Evolutionary conservation across 2,329 filamentous ascomycete species (phyloP).

Genomic region (Scleromitrula shiraiana): DNA sequence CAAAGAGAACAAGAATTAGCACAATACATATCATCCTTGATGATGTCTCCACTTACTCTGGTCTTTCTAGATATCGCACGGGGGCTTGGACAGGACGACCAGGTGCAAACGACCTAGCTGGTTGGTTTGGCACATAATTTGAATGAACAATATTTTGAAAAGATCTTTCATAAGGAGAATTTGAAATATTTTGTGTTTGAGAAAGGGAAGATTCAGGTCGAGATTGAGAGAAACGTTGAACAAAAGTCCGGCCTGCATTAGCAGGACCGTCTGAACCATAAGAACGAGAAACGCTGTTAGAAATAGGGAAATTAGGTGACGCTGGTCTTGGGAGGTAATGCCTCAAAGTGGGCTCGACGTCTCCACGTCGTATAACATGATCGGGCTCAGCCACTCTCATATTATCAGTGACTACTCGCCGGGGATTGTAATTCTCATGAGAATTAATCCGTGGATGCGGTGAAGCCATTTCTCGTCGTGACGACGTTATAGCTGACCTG

Average conservation of each 20-base stretch:
- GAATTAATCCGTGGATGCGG: constrained; percentile 9
- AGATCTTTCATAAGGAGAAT: constrained; percentile 18
- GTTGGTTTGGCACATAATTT: constrained; percentile 10
- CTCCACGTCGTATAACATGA: constrained; percentile 14
- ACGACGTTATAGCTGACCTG: constrained; percentile 8
- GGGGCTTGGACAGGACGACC: constrained; percentile 17
- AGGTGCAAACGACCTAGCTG: constrained; percentile 16
- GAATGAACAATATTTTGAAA: constrained; percentile 13
- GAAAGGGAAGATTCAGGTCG: constrained; percentile 18
- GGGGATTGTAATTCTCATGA: constrained; percentile 13
- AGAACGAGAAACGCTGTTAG: constrained; percentile 19
- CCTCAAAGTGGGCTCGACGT: constrained; percentile 12
- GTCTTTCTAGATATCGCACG: constrained; percentile 19
- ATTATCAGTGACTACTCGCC: constrained; percentile 10
- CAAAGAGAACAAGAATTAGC: constrained; percentile 14
- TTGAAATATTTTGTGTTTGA: constrained; percentile 17
- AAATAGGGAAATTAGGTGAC: constrained; percentile 18
- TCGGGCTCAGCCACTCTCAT: constrained; percentile 15
- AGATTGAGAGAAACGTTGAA: constrained; percentile 28
- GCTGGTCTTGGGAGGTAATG: constrained; percentile 13
- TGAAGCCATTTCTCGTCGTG: constrained; percentile 12
- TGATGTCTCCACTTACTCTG: constrained; percentile 20
- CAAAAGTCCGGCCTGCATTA: constrained; percentile 20
- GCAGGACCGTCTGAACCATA: constrained; percentile 17
- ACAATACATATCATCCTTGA: background rate